phyloP scores from a whole-genome alignment of 2,329 filamentous ascomycete genomes.

The Fusarium brevicatenulatum region DNA sequence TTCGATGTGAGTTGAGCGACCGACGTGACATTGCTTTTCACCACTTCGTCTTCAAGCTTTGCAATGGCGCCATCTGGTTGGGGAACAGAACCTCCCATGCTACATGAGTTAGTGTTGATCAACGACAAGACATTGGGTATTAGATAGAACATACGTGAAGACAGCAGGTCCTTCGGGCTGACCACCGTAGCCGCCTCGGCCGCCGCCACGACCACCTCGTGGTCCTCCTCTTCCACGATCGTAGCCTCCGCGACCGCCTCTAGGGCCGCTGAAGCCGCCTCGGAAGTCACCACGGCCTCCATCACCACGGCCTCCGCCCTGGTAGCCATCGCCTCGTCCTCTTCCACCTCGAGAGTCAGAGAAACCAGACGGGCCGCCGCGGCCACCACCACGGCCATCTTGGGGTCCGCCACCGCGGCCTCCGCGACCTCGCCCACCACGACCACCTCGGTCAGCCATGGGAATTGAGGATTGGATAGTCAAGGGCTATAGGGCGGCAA shows the following conservation, averaged over 20 bases:
- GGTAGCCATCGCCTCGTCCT: conserved; percentile 30
- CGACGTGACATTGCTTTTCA: conserved; percentile 45
- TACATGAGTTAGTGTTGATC: conserved; percentile 23
- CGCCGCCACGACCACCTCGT: conserved; percentile 22
- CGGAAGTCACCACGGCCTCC: conserved; percentile 23
- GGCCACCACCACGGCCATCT: conserved; percentile 29
- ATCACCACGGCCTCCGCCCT: conserved; percentile 8
- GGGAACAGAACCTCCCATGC: conserved; percentile 37
- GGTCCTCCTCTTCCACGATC: conserved; percentile 37
- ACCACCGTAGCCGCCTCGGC: conserved; percentile 13
- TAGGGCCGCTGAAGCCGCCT: conserved; percentile 29
- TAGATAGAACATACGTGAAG: conserved; percentile 35
- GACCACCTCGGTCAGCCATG: conserved; percentile 44
- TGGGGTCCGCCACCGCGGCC: conserved; percentile 26
- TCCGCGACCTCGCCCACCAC: conserved; percentile 38
- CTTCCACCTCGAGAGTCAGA: conserved; percentile 33
- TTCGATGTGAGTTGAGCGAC: conserved; percentile 47
- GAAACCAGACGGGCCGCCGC: conserved; percentile 11
- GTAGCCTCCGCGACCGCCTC: conserved; percentile 34
- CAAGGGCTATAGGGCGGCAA: neutral
- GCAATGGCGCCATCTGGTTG: conserved; percentile 44
- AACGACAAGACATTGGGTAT: neutral
- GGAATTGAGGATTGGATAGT: neutral
- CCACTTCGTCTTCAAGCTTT: conserved; percentile 55
- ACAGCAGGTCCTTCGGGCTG: conserved; percentile 5